Evolutionary conservation across 345 rosid genomes (phyloP).

Genomic region (Kandelia obovata): DNA sequence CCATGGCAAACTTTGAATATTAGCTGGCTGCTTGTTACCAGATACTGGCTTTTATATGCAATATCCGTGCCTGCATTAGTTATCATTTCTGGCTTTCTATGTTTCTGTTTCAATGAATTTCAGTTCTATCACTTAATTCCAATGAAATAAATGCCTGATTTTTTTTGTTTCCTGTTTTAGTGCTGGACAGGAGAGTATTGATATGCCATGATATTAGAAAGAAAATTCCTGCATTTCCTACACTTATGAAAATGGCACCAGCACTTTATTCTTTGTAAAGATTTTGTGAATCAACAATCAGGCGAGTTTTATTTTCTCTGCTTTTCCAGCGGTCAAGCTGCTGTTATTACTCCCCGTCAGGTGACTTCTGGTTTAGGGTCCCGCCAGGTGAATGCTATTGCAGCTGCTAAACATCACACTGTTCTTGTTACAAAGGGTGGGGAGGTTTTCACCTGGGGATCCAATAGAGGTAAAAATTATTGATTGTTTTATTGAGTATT

Average conservation of each 20-base stretch:
- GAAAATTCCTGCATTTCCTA: not conserved
- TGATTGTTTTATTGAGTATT: not conserved
- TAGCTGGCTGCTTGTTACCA: no score
- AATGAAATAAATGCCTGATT: slow-evolving; percentile 7
- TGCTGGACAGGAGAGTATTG: not conserved
- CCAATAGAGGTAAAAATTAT: slow-evolving; percentile 74
- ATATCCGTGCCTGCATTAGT: not conserved
- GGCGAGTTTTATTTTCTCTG: slow-evolving; percentile 24
- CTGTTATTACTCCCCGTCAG: slow-evolving; percentile 95
- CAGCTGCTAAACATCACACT: slow-evolving; percentile 98
- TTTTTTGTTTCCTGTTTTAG: slow-evolving; percentile 12
- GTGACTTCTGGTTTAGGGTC: slow-evolving; percentile 79
- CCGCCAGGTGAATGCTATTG: slow-evolving; percentile 83
- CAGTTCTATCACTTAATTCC: slow-evolving; percentile 2
- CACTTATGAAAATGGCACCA: not conserved
- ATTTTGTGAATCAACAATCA: slow-evolving; percentile 10
- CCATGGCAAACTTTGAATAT: no score
- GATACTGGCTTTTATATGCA: not conserved
- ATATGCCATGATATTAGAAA: not conserved
- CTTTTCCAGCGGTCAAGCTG: slow-evolving; percentile 92
- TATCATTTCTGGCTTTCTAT: slow-evolving; percentile 6
- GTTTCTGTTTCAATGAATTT: slow-evolving; percentile 7
- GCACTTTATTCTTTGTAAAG: slow-evolving; percentile 2
- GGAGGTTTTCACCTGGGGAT: slow-evolving; percentile 95
- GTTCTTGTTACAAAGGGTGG: slow-evolving; percentile 90